Conservation (phyloP, 768 basidiomycete species). For the Mycena latifolia region DNA sequence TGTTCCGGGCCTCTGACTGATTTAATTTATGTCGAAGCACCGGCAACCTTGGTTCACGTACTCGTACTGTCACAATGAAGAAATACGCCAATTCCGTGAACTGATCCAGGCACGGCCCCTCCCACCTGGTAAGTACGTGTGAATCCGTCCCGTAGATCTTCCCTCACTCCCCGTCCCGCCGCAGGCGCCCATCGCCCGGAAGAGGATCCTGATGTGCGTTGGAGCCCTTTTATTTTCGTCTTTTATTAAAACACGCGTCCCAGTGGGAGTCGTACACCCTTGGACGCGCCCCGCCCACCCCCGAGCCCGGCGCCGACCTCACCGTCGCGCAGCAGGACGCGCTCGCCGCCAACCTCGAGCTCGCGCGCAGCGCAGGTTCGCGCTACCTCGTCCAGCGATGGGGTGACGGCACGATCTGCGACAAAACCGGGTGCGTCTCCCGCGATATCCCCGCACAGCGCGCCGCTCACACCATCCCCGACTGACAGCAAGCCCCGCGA, state of each 20-base stretch:
- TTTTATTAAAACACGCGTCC: constrained; percentile 38
- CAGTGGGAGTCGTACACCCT: constrained; percentile 86
- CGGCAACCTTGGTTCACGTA: constrained; percentile 98
- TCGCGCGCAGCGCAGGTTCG: constrained; percentile 82
- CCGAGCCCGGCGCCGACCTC: constrained; percentile 73
- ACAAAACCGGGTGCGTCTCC: constrained; percentile 76
- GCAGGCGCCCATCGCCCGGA: constrained; percentile 80
- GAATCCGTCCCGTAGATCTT: constrained; percentile 27
- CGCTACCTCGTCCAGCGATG: constrained; percentile 94
- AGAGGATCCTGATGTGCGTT: constrained; percentile 86
- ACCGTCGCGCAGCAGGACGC: constrained; percentile 74
- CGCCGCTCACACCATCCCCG: neutral
- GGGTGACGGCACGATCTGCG: constrained; percentile 93
- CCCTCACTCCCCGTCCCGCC: constrained; percentile 15
- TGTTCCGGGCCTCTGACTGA: constrained; percentile 42
- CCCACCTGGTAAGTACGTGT: constrained; percentile 63
- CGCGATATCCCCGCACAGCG: neutral
- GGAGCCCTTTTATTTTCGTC: constrained; percentile 40
- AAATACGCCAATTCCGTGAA: constrained; percentile 97
- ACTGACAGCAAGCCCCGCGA: constrained; percentile 71
- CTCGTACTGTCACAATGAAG: constrained; percentile 93
- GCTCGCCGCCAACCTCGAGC: constrained; percentile 78
- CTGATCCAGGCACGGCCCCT: constrained; percentile 72
- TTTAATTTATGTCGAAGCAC: constrained; percentile 63
- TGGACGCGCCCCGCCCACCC: constrained; percentile 73